Conservation (phyloP, 2,329 filamentous ascomycete species). For the Leptographium lundbergii region DNA sequence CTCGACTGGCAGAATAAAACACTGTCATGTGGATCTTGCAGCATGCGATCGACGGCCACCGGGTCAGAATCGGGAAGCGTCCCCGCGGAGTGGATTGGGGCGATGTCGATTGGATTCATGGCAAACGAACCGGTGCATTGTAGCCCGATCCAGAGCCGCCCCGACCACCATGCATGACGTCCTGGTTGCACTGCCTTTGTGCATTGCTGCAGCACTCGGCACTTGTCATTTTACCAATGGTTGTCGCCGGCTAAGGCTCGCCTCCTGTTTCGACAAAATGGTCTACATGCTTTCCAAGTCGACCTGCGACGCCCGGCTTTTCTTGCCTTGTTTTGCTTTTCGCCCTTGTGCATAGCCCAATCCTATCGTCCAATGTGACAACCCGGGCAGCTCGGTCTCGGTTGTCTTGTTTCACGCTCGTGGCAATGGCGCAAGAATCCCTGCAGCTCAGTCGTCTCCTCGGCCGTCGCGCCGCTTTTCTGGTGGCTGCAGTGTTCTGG, state of each 20-base stretch:
- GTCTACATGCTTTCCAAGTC: no score
- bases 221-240: not conserved
- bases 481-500: not conserved
- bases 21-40: not conserved
- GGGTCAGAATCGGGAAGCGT: not conserved
- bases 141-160: not conserved
- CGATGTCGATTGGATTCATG: not conserved
- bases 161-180: not conserved
- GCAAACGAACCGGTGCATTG: not conserved
- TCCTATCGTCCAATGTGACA: not conserved
- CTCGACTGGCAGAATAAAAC: not conserved
- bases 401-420: not conserved
- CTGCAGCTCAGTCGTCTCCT: not conserved
- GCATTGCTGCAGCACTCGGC: not conserved
- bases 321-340: not conserved
- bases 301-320: not conserved
- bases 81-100: not conserved
- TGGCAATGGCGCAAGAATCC: not conserved
- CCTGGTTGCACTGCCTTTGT: not conserved
- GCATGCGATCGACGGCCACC: not conserved
- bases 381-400: not conserved
- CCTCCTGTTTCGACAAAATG: no score
- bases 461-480: not conserved
- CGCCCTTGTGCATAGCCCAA: not conserved
- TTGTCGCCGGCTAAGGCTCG: no score